Base-by-base conservation (phyloP, 2,329 filamentous ascomycete genomes). In the Colletotrichum phormii region DNA sequence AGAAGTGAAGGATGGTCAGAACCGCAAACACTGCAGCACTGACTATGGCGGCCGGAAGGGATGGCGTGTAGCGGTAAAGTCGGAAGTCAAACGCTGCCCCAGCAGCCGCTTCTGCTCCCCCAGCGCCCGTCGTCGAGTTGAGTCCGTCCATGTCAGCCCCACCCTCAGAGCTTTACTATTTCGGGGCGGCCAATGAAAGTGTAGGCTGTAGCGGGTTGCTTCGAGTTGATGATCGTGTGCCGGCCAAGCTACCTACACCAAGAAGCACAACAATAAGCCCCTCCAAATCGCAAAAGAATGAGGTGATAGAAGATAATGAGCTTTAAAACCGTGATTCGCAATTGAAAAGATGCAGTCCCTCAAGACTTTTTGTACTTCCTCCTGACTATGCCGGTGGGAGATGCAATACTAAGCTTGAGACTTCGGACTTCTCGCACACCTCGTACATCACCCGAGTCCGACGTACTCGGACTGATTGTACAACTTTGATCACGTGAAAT, bases 11-110 rank as follows among this genome's bases (percentile, higher is more conserved):
- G 22, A 54, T 22, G 12, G 37, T 69, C 6, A 72, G 26, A 13
- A 67, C 8, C 18, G 42, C 57, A 42, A 66, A 67, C 3, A 61
- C 29, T 12, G 46, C 53, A 29, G 42, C 31, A 12, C 60, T 37
- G n/a, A 53, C 26, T 5, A 64, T 58, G 13, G 63, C 67, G 11
- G 64, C 57, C 9, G 35, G 12, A 15, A 72, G 65, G n/a, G 68
- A 72, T n/a, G 63, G 55, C 13, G 26, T 67, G 51, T 72, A 74
- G 11, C 62, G 57, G 54, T 72, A 72, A 18, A 70, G 57, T 31
- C 53, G 12, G 55, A 74, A 70, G 15, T 64, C 62, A 26, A 71
- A 69, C 9, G n/a, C 46, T 6, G 24, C 59, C 5, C 65, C 18
- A 26, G 55, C 42, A 33, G 13, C 46, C 13, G 18, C n/a, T n/a